Percentiles rank a stretch among this genome's conserved stretches.
Conservation (phyloP, 768 basidiomycete genomes). For the Sarcomyxa edulis region DNA sequence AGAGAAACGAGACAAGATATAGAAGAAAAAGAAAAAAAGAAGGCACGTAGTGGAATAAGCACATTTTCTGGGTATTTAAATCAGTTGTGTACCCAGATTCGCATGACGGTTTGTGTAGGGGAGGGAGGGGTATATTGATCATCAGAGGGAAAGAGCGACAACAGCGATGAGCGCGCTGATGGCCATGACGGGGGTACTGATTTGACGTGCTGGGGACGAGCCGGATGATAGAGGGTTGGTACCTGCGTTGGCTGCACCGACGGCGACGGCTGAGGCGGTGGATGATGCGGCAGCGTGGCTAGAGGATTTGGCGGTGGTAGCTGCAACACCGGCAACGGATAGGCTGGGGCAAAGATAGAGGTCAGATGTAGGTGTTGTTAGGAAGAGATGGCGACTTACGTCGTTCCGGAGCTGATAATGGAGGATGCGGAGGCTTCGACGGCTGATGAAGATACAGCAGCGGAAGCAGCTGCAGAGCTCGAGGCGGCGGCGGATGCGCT, state of each 20-base stretch:
- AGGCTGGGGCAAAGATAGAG: background rate
- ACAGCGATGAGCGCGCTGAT: slow-evolving; percentile 35
- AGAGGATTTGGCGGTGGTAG: slow-evolving; percentile 6
- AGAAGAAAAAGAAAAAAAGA: background rate
- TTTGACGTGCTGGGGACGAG: slow-evolving; percentile 29
- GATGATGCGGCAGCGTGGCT: slow-evolving; percentile 12
- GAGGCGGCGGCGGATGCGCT: slow-evolving; percentile 2
- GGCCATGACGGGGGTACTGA: slow-evolving; percentile 34
- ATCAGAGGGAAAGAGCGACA: slow-evolving; percentile 26
- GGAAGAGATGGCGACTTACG: background rate
- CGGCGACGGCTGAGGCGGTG: slow-evolving; percentile 21
- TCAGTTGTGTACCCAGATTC: slow-evolving; percentile 3
- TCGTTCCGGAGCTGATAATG: slow-evolving; percentile 4
- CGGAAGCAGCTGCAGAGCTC: slow-evolving; percentile 4
- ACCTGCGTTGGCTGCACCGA: slow-evolving; percentile 45
- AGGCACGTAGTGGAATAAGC: too few relatives aligned
- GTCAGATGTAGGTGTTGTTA: background rate
- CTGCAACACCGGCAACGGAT: slow-evolving; percentile 7
- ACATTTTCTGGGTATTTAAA: too few relatives aligned
- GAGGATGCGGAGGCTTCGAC: slow-evolving; percentile 6
- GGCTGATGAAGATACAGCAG: slow-evolving; percentile 1
- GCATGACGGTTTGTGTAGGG: slow-evolving; percentile 4
- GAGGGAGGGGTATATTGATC: slow-evolving; percentile 9
- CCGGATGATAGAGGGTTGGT: slow-evolving; percentile 28
- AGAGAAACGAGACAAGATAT: too few relatives aligned